phyloP scores from a whole-genome alignment of 2,329 filamentous ascomycete genomes.

The Aspergillus tamarii region DNA sequence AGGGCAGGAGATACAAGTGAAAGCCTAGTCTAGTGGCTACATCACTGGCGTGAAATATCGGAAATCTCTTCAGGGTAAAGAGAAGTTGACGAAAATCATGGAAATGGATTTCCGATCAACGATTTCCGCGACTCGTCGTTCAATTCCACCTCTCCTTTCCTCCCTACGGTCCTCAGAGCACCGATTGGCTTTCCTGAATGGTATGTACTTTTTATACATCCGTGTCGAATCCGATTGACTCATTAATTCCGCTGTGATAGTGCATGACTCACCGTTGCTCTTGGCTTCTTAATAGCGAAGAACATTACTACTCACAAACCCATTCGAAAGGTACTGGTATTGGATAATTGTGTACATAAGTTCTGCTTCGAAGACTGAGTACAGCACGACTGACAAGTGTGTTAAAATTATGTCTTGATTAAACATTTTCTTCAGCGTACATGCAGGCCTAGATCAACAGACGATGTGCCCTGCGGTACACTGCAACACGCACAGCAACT shows the following conservation, averaged over 20 bases:
- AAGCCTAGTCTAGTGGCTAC: background rate
- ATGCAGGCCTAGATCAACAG: background rate
- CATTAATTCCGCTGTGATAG: background rate
- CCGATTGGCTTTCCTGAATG: background rate
- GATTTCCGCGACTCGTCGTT: background rate
- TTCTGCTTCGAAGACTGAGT: background rate
- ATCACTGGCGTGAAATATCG: background rate
- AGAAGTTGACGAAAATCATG: background rate
- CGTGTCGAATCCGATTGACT: background rate
- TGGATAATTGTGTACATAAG: rapidly evolving
- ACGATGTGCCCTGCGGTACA: background rate
- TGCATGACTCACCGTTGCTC: background rate
- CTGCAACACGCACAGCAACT: background rate
- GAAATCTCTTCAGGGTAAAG: background rate
- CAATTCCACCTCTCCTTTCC: background rate
- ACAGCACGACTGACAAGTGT: background rate
- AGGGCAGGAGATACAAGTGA: background rate
- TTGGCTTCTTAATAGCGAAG: background rate
- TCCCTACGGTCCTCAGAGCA: background rate
- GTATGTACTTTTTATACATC: background rate
- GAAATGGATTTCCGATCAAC: background rate
- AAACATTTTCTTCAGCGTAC: background rate
- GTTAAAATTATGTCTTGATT: background rate
- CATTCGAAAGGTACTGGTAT: background rate
- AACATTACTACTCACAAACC: background rate